Evolutionary conservation across 2,329 filamentous ascomycete genomes (phyloP).

Genomic region (Capronia coronata): DNA sequence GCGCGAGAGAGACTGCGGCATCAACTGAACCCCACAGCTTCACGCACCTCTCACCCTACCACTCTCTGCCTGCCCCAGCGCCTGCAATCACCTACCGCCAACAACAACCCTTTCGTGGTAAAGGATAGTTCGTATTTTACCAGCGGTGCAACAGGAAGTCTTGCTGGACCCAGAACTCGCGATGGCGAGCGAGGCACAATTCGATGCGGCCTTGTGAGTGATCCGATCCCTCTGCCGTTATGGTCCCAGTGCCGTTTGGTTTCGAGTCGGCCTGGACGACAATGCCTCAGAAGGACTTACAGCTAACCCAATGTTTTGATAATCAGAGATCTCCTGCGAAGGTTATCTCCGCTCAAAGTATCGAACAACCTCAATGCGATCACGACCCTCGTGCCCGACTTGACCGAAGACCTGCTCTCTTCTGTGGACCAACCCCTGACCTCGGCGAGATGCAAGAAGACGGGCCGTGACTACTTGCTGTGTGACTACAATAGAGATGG

Average conservation of each 20-base stretch:
- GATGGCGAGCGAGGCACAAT: conserved; percentile 39
- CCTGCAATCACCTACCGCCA: too few relatives aligned
- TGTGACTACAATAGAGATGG: conserved; percentile 99
- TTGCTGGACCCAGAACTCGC: neutral
- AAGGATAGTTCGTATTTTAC: neutral
- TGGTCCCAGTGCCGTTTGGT: neutral
- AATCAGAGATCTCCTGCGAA: conserved; percentile 87
- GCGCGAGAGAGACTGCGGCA: neutral
- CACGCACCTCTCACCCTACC: neutral
- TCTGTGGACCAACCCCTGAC: conserved; percentile 94
- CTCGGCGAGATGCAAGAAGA: conserved; percentile 76
- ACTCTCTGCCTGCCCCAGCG: too few relatives aligned
- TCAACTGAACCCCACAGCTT: neutral
- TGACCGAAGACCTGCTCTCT: conserved; percentile 95
- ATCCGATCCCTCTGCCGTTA: neutral
- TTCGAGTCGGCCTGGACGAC: neutral
- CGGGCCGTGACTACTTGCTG: conserved; percentile 89
- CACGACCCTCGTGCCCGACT: conserved; percentile 78
- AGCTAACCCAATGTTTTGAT: conserved; percentile 21
- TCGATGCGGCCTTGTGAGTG: conserved; percentile 47
- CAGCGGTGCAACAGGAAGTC: neutral
- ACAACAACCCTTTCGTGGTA: neutral
- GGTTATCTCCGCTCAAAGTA: conserved; percentile 90
- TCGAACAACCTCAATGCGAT: conserved; percentile 80
- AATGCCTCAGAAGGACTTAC: neutral